Conservation (phyloP, 129 eudicot genomes). For the Lactuca saligna region DNA sequence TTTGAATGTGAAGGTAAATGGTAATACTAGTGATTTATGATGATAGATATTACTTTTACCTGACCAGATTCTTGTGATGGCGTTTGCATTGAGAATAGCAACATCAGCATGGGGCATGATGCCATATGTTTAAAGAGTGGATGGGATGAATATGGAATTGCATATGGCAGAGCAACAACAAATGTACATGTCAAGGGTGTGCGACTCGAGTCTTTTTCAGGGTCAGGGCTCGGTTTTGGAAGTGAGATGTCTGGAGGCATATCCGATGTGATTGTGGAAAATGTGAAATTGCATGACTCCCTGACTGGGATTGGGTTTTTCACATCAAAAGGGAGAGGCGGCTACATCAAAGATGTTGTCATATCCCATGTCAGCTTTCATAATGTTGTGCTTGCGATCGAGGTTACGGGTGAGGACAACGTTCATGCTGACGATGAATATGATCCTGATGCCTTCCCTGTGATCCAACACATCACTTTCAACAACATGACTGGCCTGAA, state of each 20-base stretch:
- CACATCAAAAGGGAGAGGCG: slow-evolving; percentile 80
- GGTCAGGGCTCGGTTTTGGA: slow-evolving; percentile 72
- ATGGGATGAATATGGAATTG: slow-evolving; percentile 88
- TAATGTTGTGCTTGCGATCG: slow-evolving; percentile 46
- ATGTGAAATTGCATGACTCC: slow-evolving; percentile 49
- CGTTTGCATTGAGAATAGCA: slow-evolving; percentile 81
- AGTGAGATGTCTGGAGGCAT: slow-evolving; percentile 96
- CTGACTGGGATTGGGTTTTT: slow-evolving; percentile 52
- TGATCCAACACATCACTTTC: slow-evolving; percentile 46
- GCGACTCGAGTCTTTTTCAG: slow-evolving; percentile 49
- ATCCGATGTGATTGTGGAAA: slow-evolving; percentile 50
- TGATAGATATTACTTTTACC: slow-evolving; percentile 8
- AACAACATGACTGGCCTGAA: slow-evolving; percentile 49
- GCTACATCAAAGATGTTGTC: slow-evolving; percentile 48
- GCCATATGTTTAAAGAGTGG: slow-evolving; percentile 84
- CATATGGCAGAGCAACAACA: slow-evolving; percentile 51
- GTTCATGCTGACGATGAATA: slow-evolving; percentile 71
- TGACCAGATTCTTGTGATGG: slow-evolving; percentile 65
- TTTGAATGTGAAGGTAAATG: not conserved
- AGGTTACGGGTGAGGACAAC: slow-evolving; percentile 47
- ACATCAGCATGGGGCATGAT: slow-evolving; percentile 73
- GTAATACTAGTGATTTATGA: not conserved
- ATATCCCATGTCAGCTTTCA: slow-evolving; percentile 40
- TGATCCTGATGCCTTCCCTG: slow-evolving; percentile 66
- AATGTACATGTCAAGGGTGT: slow-evolving; percentile 56